phyloP scores from a whole-genome alignment of 2,329 filamentous ascomycete species.

The Fusarium lateritium region DNA sequence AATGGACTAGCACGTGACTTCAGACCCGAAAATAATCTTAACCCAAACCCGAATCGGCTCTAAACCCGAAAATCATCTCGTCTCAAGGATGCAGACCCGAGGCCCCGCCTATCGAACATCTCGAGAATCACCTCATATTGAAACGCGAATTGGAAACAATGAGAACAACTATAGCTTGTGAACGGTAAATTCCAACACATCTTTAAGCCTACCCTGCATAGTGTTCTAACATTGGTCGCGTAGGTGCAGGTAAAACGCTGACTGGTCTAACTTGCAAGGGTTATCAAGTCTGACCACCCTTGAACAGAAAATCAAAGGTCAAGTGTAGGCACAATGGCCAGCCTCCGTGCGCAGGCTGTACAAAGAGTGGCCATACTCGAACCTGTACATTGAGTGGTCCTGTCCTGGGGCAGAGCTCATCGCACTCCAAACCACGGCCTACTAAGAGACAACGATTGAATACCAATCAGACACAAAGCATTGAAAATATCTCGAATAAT shows the following conservation, averaged over 20 bases:
- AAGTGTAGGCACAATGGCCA: constrained; percentile 46
- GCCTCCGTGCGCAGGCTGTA: constrained; percentile 44
- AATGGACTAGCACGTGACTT: constrained; percentile 1
- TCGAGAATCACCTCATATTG: constrained; percentile 5
- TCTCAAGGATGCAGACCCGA: constrained; percentile 23
- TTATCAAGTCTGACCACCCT: background rate
- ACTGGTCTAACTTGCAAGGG: no score
- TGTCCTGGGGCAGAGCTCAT: background rate
- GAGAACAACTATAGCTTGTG: constrained; percentile 47
- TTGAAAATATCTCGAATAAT: background rate
- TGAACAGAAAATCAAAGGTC: constrained; percentile 44
- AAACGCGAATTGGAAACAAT: constrained; percentile 28
- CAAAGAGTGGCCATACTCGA: constrained; percentile 33
- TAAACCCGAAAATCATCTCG: background rate
- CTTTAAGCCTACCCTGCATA: background rate
- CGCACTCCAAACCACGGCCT: constrained; percentile 6
- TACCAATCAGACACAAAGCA: background rate
- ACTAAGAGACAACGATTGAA: constrained; percentile 28
- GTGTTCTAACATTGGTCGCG: background rate
- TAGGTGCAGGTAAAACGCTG: constrained; percentile 45
- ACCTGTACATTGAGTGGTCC: constrained; percentile 43
- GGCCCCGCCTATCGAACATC: constrained; percentile 19
- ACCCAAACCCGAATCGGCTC: constrained; percentile 37
- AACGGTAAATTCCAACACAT: constrained; percentile 25
- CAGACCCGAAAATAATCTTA: background rate